A percentile compares a stretch with the other conserved stretches of the same genome.
Conservation (phyloP, 768 basidiomycete genomes). For the Panaeolus cyanescens region DNA sequence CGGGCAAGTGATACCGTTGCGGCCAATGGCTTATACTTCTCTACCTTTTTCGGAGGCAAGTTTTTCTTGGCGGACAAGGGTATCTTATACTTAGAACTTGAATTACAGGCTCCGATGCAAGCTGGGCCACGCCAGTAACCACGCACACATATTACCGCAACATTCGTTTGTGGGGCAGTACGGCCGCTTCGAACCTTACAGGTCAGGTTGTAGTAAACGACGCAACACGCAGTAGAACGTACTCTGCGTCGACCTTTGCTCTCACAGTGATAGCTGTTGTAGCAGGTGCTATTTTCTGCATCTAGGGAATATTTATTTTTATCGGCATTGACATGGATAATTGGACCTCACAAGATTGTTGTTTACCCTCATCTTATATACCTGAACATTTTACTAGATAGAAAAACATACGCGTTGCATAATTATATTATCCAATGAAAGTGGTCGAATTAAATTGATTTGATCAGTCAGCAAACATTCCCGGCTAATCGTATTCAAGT, state of each 20-base stretch:
- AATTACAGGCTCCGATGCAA: slow-evolving; percentile 54
- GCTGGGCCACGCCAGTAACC: slow-evolving; percentile 70
- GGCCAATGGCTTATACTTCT: slow-evolving; percentile 77
- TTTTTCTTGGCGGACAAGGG: background rate
- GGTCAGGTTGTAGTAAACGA: slow-evolving; percentile 30
- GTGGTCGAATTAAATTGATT: background rate
- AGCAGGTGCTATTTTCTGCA: background rate
- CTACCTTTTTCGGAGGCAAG: slow-evolving; percentile 84
- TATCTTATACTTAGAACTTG: slow-evolving; percentile 9
- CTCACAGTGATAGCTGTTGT: background rate
- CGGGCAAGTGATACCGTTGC: slow-evolving; percentile 53
- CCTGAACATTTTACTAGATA: no score
- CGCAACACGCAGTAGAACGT: slow-evolving; percentile 12
- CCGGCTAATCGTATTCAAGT: background rate
- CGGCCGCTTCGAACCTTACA: slow-evolving; percentile 47
- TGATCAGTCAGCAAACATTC: background rate
- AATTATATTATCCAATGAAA: background rate
- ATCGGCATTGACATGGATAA: background rate
- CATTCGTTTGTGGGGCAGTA: slow-evolving; percentile 64
- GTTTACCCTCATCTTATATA: background rate
- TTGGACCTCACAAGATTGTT: background rate
- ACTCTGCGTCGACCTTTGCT: slow-evolving; percentile 4
- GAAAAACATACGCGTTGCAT: no score
- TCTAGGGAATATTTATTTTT: background rate
- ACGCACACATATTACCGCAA: slow-evolving; percentile 80